A percentile compares a stretch with the other conserved stretches of the same genome.
These are phyloP conservation scores for Penicillium atrosanguineum DNA, from an alignment of 495 filamentous ascomycete species.

Conservation along the genomic window DNA sequence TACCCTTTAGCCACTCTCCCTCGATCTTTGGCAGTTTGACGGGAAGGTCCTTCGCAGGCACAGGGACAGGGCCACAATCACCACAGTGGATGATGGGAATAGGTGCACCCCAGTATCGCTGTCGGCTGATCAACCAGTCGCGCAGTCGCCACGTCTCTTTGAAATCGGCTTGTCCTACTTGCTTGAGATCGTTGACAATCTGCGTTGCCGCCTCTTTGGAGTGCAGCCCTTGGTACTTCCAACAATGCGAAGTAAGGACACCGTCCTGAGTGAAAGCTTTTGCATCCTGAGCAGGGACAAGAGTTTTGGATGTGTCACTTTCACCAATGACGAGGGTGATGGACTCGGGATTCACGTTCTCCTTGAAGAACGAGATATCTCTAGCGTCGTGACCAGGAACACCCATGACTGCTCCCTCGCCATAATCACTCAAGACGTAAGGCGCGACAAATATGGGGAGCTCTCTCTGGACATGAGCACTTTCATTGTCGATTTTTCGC, in stretches of 20 bases:
- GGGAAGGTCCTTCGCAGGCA: slow-evolving; percentile 72
- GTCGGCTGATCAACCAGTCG: slow-evolving; percentile 86
- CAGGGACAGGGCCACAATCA: slow-evolving; percentile 74
- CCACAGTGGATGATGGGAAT: slow-evolving; percentile 86
- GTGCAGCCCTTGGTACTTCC: slow-evolving; percentile 49
- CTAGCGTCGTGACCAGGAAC: slow-evolving; percentile 80
- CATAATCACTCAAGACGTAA: slow-evolving; percentile 85
- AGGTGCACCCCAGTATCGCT: slow-evolving; percentile 87
- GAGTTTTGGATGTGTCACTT: slow-evolving; percentile 35
- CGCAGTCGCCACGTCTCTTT: slow-evolving; percentile 72
- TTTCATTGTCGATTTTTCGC: slow-evolving; percentile 49
- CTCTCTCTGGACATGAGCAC: slow-evolving; percentile 45
- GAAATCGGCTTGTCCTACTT: slow-evolving; percentile 50
- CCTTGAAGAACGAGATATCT: slow-evolving; percentile 76
- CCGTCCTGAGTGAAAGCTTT: slow-evolving; percentile 47
- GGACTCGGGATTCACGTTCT: slow-evolving; percentile 56
- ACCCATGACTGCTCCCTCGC: slow-evolving; percentile 89
- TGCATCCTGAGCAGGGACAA: slow-evolving; percentile 34
- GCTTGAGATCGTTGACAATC: slow-evolving; percentile 56
- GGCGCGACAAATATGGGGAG: slow-evolving; percentile 78
- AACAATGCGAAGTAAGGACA: slow-evolving; percentile 41
- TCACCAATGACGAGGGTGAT: slow-evolving; percentile 50
- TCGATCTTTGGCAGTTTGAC: slow-evolving; percentile 71
- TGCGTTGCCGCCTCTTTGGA: slow-evolving; percentile 61
- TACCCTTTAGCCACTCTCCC: slow-evolving; percentile 63